Evolutionary conservation across 2,329 filamentous ascomycete genomes (phyloP), one percentile per base, ranked within the genome.

Genomic region (Sporothrix mexicana): DNA sequence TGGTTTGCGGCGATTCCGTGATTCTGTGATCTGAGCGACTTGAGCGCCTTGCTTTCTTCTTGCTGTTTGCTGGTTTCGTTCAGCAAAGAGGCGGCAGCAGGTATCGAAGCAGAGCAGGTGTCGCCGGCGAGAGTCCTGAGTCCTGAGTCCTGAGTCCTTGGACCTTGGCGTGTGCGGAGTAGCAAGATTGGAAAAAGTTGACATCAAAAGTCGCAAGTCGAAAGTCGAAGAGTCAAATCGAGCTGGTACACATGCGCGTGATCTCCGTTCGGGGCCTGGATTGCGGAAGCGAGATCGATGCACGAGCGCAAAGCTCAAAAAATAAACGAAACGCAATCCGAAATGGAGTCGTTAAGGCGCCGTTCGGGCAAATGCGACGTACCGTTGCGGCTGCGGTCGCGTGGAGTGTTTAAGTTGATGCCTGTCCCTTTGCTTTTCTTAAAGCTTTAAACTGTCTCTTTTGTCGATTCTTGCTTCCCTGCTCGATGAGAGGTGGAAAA

Each of bases 101-200:
- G 45, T 3, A 15, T 12, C n/a, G 55, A 49, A 7, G 23, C 36
- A 30, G 8, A 70, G 41, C 10, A 20, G 10, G 23, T 41, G 25
- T 45, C 45, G 43, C 10, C 4, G 25, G 61, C 17, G 61, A n/a
- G 9, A 3, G 61, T 64, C 61, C 20, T 25, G 30, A 36, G 30
- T 36, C 30, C 30, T 36, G 9, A 3, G 61, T 64, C 61, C 20
- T 25, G 30, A 36, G 30, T 36, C 30, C 30, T 36, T 36, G 30
- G 30, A 6, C 30, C 61, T 66, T 47, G 41, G n/a, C 61, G 41
- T 41, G 30, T 47, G 67, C 49, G 68, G 67, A 67, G 57, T 13
- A 49, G 30, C 30, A 70, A 70, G 36, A 53, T 15, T 6, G 15
- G 47, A 51, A 55, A 55, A 1, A 55, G 20, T 55, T 20, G 20